Conservation (phyloP, 495 filamentous ascomycete genomes). For the Aspergillus nanangensis region DNA sequence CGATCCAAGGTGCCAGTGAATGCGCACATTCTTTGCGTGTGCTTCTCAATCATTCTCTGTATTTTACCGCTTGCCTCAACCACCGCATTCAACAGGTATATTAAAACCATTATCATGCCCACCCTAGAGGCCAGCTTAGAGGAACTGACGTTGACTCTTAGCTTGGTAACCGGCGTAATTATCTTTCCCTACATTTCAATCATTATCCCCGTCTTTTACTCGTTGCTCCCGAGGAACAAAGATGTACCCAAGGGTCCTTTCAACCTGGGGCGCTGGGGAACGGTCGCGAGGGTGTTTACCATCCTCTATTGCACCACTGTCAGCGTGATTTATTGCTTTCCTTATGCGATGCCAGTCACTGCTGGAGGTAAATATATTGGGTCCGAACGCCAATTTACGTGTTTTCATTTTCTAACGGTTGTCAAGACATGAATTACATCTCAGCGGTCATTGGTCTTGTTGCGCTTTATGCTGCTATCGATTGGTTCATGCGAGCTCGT, state of each 20-base stretch:
- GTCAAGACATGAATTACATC: background rate
- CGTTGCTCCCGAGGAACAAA: background rate
- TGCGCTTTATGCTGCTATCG: background rate
- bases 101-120: no score
- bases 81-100: background rate
- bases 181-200: background rate
- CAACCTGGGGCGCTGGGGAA: no score
- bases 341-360: conserved; percentile 34
- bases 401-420: no score
- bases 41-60: background rate
- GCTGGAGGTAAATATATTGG: no score
- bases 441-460: background rate
- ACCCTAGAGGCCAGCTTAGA: no score
- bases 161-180: background rate
- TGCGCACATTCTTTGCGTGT: background rate
- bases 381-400: no score
- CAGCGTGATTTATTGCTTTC: conserved; percentile 49
- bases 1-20: background rate
- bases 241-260: no score
- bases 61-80: background rate
- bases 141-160: no score
- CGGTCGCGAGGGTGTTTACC: no score
- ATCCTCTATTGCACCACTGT: conserved; percentile 55
- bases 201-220: background rate
- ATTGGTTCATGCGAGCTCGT: background rate